A percentile compares a stretch with the other conserved stretches of the same genome.
Conservation (phyloP, 2,329 filamentous ascomycete genomes). For the Pyrenophora seminiperda region DNA sequence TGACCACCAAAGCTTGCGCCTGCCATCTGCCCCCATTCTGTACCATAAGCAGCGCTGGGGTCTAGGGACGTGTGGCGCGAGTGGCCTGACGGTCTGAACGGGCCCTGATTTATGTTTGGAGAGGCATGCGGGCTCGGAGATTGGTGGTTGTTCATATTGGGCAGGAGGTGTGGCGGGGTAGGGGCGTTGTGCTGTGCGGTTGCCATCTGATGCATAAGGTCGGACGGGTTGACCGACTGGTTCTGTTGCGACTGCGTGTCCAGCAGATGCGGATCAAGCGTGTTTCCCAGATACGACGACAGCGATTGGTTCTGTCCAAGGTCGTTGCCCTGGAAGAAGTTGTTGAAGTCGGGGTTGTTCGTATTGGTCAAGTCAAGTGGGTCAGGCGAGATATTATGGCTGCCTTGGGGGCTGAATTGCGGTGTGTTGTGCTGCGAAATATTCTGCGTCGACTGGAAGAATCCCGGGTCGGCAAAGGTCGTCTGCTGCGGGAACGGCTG, state of each 20-base stretch:
- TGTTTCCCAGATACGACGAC: conserved; percentile 60
- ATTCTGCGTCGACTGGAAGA: conserved; percentile 47
- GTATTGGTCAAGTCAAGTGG: conserved; percentile 42
- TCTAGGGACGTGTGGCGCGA: conserved; percentile 66
- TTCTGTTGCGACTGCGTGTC: conserved; percentile 50
- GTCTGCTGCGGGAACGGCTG: conserved; percentile 51
- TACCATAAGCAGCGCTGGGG: conserved; percentile 64
- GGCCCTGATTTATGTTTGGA: conserved; percentile 58
- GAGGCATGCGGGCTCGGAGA: conserved; percentile 60
- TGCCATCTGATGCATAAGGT: conserved; percentile 58
- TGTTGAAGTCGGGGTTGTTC: conserved; percentile 46
- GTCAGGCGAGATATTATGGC: conserved; percentile 45
- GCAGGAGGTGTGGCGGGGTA: conserved; percentile 62
- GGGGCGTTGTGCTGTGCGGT: conserved; percentile 57
- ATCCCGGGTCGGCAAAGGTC: conserved; percentile 50
- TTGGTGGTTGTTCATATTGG: conserved; percentile 58
- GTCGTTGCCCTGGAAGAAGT: conserved; percentile 63
- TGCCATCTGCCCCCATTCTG: conserved; percentile 65
- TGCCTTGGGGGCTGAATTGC: conserved; percentile 48
- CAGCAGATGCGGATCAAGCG: conserved; percentile 53
- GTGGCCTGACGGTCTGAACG: conserved; percentile 60
- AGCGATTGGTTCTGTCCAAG: conserved; percentile 61
- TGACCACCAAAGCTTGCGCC: conserved; percentile 72
- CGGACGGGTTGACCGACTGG: conserved; percentile 53
- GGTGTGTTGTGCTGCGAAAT: conserved; percentile 63